A percentile compares a stretch with the other conserved stretches of the same genome.
Evolutionary conservation across 2,329 filamentous ascomycete species (phyloP).

Genomic region (Talaromyces sp.): DNA sequence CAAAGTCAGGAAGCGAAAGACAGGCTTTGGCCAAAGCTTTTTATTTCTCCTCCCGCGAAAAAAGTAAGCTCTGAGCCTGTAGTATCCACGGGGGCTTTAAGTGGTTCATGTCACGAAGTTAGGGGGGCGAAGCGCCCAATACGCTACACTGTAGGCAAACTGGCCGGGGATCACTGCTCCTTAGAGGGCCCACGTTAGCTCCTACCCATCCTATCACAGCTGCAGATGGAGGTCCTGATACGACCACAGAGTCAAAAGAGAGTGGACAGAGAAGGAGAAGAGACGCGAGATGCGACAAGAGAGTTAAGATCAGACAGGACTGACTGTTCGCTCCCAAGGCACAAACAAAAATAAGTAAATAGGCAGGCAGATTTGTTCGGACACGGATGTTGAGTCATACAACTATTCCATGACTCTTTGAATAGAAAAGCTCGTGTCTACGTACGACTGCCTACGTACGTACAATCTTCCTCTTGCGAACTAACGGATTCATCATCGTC

Average conservation of each 20-base stretch:
- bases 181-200: constrained; percentile 13
- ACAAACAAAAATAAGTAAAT: not conserved
- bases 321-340: not conserved
- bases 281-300: constrained; percentile 14
- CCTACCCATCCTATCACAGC: constrained; percentile 10
- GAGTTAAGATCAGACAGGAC: not conserved
- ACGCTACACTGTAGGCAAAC: not conserved
- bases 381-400: not conserved
- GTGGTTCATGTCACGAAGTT: constrained; percentile 1
- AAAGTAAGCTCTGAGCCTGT: not conserved
- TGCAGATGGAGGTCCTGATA: constrained; percentile 2
- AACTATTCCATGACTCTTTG: not conserved
- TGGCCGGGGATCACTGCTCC: constrained; percentile 12
- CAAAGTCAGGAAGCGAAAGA: not conserved
- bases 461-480: not conserved
- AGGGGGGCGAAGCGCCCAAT: constrained; percentile 14
- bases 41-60: not conserved
- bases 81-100: not conserved
- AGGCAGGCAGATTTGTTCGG: not conserved
- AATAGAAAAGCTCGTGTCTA: not conserved
- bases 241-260: not conserved
- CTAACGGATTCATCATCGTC: not conserved
- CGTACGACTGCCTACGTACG: not conserved
- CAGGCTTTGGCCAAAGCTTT: not conserved
- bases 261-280: not conserved